A percentile compares a stretch with the other conserved stretches of the same genome.
phyloP scores from a whole-genome alignment of 305 asterid species.

The Andrographis paniculata region DNA sequence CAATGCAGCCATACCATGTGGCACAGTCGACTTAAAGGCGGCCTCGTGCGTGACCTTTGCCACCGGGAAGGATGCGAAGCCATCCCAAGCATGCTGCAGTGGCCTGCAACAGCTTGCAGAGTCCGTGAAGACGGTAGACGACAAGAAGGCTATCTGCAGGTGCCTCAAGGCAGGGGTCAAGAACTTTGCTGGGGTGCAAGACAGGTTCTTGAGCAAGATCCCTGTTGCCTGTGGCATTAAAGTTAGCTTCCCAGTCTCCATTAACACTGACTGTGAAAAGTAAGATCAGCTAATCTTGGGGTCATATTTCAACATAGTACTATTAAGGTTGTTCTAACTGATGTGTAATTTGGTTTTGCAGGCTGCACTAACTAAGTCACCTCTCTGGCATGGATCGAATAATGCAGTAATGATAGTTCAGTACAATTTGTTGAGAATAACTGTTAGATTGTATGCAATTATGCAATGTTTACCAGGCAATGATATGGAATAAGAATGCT shows the following conservation, averaged over 20 bases:
- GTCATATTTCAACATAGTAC: background rate
- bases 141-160: slow-evolving; percentile 51
- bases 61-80: slow-evolving; percentile 32
- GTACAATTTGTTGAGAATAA: background rate
- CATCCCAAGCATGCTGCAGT: slow-evolving; percentile 34
- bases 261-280: slow-evolving; percentile 42
- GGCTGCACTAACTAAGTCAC: background rate
- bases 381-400: background rate
- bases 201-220: slow-evolving; percentile 42
- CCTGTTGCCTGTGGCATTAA: slow-evolving; percentile 43
- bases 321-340: no score
- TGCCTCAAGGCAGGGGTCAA: slow-evolving; percentile 53
- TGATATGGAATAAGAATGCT: background rate
- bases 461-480: background rate
- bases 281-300: slow-evolving; percentile 16
- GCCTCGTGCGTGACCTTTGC: slow-evolving; percentile 36
- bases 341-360: background rate
- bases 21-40: background rate
- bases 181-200: slow-evolving; percentile 50
- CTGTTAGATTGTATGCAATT: background rate
- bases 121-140: slow-evolving; percentile 34
- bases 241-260: slow-evolving; percentile 58
- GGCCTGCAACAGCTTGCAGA: slow-evolving; percentile 38
- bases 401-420: background rate
- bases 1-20: background rate